Evolutionary conservation across 306 rosid genomes (phyloP).

Genomic region (Cicer chorassanicum): DNA sequence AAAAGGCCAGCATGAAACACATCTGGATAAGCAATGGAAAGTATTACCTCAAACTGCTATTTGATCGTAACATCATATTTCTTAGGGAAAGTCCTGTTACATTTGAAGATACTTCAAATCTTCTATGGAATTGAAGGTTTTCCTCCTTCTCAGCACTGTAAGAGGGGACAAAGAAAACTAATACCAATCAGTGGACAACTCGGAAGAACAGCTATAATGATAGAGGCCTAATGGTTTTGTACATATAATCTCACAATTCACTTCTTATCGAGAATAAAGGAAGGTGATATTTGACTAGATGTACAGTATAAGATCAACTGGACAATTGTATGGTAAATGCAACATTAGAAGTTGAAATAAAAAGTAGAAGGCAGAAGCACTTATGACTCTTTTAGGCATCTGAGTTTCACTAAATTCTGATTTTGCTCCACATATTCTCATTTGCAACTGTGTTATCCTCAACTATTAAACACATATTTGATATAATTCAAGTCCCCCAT

Average conservation of each 20-base stretch:
- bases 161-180: constrained; percentile 41
- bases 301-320: constrained; percentile 31
- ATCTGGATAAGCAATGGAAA: constrained; percentile 19
- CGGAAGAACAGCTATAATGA: constrained; percentile 35
- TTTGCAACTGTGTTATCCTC: constrained; percentile 23
- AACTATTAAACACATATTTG: neutral
- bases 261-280: constrained; percentile 7
- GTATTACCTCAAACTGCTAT: constrained; percentile 66
- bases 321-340: constrained; percentile 39
- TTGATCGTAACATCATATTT: constrained; percentile 78
- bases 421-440: constrained; percentile 14
- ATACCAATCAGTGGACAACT: constrained; percentile 41
- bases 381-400: constrained; percentile 1
- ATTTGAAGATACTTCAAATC: constrained; percentile 70
- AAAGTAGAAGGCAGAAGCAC: constrained; percentile 20
- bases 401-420: neutral
- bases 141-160: constrained; percentile 85
- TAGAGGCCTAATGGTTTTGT: constrained; percentile 29
- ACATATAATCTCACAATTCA: constrained; percentile 35
- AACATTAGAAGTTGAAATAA: constrained; percentile 35
- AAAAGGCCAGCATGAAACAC: constrained; percentile 31
- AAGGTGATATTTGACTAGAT: constrained; percentile 34
- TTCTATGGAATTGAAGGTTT: constrained; percentile 67
- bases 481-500: constrained; percentile 17
- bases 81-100: constrained; percentile 72